Percentiles rank a stretch among this genome's conserved stretches.
phyloP scores from a whole-genome alignment of 345 rosid species.

The Lumnitzera littorea region DNA sequence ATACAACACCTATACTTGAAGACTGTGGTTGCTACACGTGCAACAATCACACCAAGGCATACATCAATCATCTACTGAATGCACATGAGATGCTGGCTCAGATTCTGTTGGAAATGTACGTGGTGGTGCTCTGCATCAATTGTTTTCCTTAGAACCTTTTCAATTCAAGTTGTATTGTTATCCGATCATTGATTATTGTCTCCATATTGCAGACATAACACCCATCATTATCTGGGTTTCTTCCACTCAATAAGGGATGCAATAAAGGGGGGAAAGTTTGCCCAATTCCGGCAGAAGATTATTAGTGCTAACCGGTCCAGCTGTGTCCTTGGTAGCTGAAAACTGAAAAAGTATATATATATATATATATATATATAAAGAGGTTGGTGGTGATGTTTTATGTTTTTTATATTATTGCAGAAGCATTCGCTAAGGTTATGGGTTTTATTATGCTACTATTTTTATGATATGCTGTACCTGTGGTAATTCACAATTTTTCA shows the following conservation, averaged over 20 bases:
- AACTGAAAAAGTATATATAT: too few species aligned
- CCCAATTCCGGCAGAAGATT: constrained; percentile 33
- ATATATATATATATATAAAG: too few species aligned
- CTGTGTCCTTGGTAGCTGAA: too few species aligned
- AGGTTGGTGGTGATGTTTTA: too few species aligned
- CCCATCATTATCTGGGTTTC: constrained; percentile 62
- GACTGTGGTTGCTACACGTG: constrained; percentile 63
- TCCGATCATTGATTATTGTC: neutral
- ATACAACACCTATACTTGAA: constrained; percentile 39
- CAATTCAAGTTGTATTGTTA: neutral
- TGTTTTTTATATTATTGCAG: too few species aligned
- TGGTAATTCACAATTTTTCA: too few species aligned
- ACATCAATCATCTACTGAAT: constrained; percentile 67
- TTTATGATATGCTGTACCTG: too few species aligned
- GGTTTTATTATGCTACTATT: too few species aligned
- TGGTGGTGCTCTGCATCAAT: neutral
- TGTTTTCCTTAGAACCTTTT: neutral
- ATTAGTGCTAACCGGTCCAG: constrained; percentile 21
- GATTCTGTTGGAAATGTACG: constrained; percentile 64
- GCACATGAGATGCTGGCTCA: constrained; percentile 80
- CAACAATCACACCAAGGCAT: constrained; percentile 65
- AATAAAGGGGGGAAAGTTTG: constrained; percentile 47
- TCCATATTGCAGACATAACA: constrained; percentile 52
- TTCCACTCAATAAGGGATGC: constrained; percentile 49
- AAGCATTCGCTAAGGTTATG: too few species aligned